Percentiles rank a stretch among this genome's conserved stretches.
These are phyloP conservation scores for Candida broadrunensis DNA, from an alignment of 805 yeast species.

Conservation along the genomic window DNA sequence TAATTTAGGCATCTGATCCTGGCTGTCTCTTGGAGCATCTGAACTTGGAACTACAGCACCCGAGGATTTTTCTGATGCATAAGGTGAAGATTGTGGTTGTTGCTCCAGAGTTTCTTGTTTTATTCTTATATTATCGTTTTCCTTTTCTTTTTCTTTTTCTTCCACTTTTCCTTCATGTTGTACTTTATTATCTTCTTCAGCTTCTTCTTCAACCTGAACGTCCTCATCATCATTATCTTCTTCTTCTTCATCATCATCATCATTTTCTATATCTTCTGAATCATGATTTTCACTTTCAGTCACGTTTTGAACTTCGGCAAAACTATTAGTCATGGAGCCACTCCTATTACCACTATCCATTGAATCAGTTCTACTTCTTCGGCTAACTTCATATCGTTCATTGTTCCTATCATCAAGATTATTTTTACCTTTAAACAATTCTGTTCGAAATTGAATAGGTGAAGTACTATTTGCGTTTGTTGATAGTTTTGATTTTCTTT, in stretches of 20 bases:
- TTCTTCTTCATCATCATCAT: not conserved
- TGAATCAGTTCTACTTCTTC: not conserved
- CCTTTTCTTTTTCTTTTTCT: not conserved
- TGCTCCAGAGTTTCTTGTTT: no score
- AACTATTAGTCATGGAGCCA: not conserved
- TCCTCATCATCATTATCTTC: constrained; percentile 1
- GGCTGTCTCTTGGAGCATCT: no score
- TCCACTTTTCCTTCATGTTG: constrained; percentile 1
- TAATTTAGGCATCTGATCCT: no score
- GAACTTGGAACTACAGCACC: no score
- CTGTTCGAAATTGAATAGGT: not conserved
- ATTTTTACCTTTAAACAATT: not conserved
- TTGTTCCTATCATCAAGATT: not conserved
- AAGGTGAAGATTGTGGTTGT: not conserved
- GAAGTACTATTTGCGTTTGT: constrained; percentile 2
- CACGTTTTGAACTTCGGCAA: constrained; percentile 1
- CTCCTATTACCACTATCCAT: not conserved
- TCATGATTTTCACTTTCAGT: not conserved
- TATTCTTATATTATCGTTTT: not conserved
- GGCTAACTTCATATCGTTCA: not conserved
- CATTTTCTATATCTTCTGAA: constrained; percentile 1
- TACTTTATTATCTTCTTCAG: constrained; percentile 1
- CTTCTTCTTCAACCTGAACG: not conserved
- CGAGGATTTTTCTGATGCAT: not conserved
- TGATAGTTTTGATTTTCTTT: not conserved